Percentiles rank a stretch among this genome's conserved stretches.
phyloP scores from a whole-genome alignment of 192 early-diverging fungal species.

The Coemansia sp. region DNA sequence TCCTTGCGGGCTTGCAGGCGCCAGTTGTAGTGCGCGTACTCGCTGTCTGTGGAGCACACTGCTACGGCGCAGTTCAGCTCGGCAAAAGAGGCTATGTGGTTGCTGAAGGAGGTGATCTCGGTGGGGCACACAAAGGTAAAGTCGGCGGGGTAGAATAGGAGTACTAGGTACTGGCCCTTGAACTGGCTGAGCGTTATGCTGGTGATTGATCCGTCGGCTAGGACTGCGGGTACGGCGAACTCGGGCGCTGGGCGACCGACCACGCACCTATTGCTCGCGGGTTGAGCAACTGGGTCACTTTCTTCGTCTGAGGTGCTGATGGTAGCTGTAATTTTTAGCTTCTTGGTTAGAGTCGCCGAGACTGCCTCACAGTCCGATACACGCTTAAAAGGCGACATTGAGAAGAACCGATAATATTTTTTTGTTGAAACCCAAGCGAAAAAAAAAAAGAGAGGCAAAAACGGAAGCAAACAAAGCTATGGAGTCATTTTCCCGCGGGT shows the following conservation, averaged over 20 bases:
- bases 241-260: conserved; percentile 7
- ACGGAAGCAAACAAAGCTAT: background rate
- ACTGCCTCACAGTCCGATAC: background rate
- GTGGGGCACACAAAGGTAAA: conserved; percentile 80
- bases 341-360: background rate
- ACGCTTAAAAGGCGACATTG: background rate
- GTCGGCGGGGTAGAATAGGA: conserved; percentile 86
- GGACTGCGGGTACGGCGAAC: conserved; percentile 11
- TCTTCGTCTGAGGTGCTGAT: background rate
- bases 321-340: background rate
- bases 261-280: background rate
- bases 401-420: background rate
- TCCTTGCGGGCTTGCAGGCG: conserved; percentile 63
- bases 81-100: conserved; percentile 68
- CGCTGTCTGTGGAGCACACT: conserved; percentile 65
- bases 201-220: background rate
- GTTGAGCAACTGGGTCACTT: background rate
- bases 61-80: conserved; percentile 63
- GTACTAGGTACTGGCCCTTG: conserved; percentile 56
- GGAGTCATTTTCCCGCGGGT: background rate
- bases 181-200: conserved; percentile 5
- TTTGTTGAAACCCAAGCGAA: background rate
- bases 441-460: too few relatives aligned
- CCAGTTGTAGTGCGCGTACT: conserved; percentile 83
- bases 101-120: conserved; percentile 77